Conservation (phyloP, 345 rosid species). For the Hibiscus trionum region DNA sequence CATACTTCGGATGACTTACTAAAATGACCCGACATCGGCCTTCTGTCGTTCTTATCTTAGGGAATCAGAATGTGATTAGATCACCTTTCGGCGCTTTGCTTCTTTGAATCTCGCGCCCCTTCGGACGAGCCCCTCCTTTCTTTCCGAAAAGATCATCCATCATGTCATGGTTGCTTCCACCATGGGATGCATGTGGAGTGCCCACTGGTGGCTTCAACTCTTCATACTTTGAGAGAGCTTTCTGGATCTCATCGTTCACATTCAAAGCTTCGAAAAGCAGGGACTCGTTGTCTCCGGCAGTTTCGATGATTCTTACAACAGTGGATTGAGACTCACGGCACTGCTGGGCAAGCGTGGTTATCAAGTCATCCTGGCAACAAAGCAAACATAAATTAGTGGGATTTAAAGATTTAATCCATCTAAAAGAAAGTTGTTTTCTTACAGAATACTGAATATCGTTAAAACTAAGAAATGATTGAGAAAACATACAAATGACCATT, state of each 20-base stretch:
- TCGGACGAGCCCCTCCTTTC: slow-evolving; percentile 59
- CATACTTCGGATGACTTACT: neutral
- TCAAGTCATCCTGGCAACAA: slow-evolving; percentile 70
- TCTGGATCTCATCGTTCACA: slow-evolving; percentile 85
- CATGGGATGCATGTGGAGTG: slow-evolving; percentile 41
- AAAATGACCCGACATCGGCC: neutral
- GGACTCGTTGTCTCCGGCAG: slow-evolving; percentile 75
- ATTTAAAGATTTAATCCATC: too few species aligned
- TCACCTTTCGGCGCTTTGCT: slow-evolving; percentile 69
- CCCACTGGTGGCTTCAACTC: slow-evolving; percentile 54
- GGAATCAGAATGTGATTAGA: slow-evolving; percentile 57
- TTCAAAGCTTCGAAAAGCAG: slow-evolving; percentile 86
- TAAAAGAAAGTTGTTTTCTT: too few species aligned
- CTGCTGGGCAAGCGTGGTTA: slow-evolving; percentile 60
- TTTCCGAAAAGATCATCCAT: slow-evolving; percentile 98
- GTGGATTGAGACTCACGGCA: slow-evolving; percentile 56
- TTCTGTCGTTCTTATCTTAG: neutral
- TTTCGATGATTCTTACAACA: slow-evolving; percentile 72
- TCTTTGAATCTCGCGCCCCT: slow-evolving; percentile 45
- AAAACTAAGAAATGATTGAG: neutral
- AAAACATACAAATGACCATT: neutral
- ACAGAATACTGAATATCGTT: too few species aligned
- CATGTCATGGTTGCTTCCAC: slow-evolving; percentile 71
- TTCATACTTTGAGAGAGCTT: slow-evolving; percentile 61
- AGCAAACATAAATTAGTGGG: neutral